A percentile compares a stretch with the other conserved stretches of the same genome.
phyloP scores from a whole-genome alignment of 805 yeast species.

The Cyberlindnera xylosilytica region DNA sequence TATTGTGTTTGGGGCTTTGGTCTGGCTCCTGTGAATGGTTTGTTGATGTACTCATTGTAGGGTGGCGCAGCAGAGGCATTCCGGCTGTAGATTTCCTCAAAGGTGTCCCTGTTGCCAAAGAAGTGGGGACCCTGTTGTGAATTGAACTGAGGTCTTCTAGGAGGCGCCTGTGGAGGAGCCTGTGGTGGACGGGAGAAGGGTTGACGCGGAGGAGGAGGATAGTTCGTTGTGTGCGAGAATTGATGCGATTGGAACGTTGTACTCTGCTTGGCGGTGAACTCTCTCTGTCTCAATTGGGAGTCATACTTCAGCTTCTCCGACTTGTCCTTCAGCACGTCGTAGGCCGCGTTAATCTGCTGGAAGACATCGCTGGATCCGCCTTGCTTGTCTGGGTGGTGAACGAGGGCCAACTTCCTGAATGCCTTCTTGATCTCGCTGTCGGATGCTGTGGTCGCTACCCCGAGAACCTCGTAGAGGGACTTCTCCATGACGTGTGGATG shows the following conservation, averaged over 20 bases:
- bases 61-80: not conserved
- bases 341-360: slow-evolving; percentile 32
- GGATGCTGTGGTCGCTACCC: slow-evolving; percentile 22
- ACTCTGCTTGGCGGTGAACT: not conserved
- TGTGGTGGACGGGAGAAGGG: not conserved
- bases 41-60: not conserved
- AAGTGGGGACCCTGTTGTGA: not conserved
- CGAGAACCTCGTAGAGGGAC: slow-evolving; percentile 30
- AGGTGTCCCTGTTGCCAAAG: not conserved
- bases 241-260: not conserved
- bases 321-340: slow-evolving; percentile 29
- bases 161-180: not conserved
- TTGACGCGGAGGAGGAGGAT: not conserved
- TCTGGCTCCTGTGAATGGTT: not conserved
- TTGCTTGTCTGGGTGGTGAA: slow-evolving; percentile 46
- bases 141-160: not conserved
- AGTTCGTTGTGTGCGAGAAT: not conserved
- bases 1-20: not conserved
- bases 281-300: not conserved
- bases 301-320: slow-evolving; percentile 30
- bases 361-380: slow-evolving; percentile 28
- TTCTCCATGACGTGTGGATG: not conserved
- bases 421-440: slow-evolving; percentile 33
- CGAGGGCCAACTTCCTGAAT: slow-evolving; percentile 36
- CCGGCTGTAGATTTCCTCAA: not conserved